Percentiles rank a stretch among this genome's conserved stretches.
These are phyloP conservation scores for Euphorbia corollata DNA, from an alignment of 441 rosid species.

Conservation along the genomic window DNA sequence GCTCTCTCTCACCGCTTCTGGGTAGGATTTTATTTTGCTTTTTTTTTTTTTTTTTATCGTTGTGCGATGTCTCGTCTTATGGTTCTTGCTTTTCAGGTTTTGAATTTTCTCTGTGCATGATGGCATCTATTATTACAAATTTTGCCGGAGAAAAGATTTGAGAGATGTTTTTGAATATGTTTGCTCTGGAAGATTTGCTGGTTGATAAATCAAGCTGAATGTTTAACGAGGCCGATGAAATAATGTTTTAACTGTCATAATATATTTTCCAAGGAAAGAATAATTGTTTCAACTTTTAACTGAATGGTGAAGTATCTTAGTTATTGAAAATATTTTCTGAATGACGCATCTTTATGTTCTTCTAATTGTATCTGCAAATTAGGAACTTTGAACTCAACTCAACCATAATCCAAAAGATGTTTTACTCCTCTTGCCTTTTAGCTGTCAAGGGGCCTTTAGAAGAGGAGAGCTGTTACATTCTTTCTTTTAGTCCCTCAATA, in stretches of 20 bases:
- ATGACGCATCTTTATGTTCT: not conserved
- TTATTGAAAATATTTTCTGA: not conserved
- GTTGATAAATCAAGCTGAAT: constrained; percentile 12
- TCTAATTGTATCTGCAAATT: not conserved
- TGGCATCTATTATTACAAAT: not conserved
- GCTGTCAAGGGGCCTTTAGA: not conserved
- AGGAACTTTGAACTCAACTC: not conserved
- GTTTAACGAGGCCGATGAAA: constrained; percentile 9
- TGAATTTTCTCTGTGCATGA: not conserved
- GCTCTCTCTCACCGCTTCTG: constrained; percentile 83
- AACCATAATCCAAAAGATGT: not conserved
- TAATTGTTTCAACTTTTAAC: too few species aligned
- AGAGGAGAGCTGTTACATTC: not conserved
- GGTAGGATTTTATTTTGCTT: constrained; percentile 30
- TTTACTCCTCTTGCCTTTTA: not conserved
- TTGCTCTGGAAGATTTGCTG: not conserved
- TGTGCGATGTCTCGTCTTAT: not conserved
- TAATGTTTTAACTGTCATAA: not conserved
- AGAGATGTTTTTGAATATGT: not conserved
- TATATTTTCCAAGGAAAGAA: not conserved
- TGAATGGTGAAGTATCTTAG: not conserved
- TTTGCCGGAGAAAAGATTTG: not conserved
- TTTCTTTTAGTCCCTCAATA: not conserved
- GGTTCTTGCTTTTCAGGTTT: not conserved
- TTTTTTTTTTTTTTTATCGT: not conserved